Conservation (phyloP, 2,329 filamentous ascomycete genomes). For the Xylariaceae sp. region DNA sequence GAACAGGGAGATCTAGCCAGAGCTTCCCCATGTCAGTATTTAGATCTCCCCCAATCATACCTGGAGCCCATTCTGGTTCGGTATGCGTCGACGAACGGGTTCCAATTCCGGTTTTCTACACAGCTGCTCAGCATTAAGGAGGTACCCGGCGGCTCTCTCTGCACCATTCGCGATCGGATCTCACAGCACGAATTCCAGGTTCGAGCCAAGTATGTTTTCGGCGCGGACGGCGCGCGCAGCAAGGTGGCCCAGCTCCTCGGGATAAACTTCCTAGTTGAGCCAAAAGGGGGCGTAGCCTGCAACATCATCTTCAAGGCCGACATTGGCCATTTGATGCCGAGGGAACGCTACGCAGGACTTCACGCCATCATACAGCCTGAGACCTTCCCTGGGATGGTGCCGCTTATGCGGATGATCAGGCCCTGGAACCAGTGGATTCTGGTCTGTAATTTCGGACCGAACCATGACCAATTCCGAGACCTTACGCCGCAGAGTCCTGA, state of each 20-base stretch:
- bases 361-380: slow-evolving; percentile 54
- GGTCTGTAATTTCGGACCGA: slow-evolving; percentile 38
- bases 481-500: slow-evolving; percentile 14
- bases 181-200: slow-evolving; percentile 40
- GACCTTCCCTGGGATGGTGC: slow-evolving; percentile 41
- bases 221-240: slow-evolving; percentile 49
- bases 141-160: slow-evolving; percentile 15
- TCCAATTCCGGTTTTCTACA: slow-evolving; percentile 39
- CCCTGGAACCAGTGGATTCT: slow-evolving; percentile 56
- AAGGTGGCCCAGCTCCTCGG: slow-evolving; percentile 37
- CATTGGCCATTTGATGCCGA: slow-evolving; percentile 45
- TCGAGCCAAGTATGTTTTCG: slow-evolving; percentile 54
- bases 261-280: slow-evolving; percentile 35
- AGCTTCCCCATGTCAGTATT: slow-evolving; percentile 40
- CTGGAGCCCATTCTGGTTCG: slow-evolving; percentile 42
- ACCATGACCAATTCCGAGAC: slow-evolving; percentile 12
- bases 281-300: slow-evolving; percentile 36
- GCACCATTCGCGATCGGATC: slow-evolving; percentile 35
- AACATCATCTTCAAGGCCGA: slow-evolving; percentile 44
- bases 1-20: slow-evolving; percentile 41
- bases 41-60: slow-evolving; percentile 43
- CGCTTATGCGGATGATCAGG: slow-evolving; percentile 51
- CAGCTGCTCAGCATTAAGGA: slow-evolving; percentile 33
- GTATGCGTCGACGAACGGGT: slow-evolving; percentile 37
- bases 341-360: slow-evolving; percentile 48